These are phyloP conservation scores for Fusarium subtropicale DNA, from an alignment of 2,329 filamentous ascomycete species.

Conservation along the genomic window DNA sequence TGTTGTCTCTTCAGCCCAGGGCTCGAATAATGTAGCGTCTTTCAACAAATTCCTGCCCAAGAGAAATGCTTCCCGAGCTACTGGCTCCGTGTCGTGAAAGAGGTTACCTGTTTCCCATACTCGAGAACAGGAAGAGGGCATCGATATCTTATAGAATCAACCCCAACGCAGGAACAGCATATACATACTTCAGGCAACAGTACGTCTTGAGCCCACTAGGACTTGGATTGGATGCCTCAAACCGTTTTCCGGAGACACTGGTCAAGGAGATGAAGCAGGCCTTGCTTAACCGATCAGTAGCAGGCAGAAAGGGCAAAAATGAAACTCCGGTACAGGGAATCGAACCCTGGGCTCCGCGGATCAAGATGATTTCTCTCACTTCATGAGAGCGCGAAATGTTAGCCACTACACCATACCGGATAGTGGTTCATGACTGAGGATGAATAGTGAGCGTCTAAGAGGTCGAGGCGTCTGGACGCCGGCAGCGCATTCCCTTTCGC, in stretches of 20 bases:
- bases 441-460: not conserved
- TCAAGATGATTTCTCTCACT: conserved; percentile 1
- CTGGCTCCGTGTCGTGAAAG: not conserved
- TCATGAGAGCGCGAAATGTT: conserved; percentile 51
- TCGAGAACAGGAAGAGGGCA: not conserved
- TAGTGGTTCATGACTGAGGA: not conserved
- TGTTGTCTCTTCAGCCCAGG: not conserved
- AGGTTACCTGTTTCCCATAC: not conserved
- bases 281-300: too few species aligned
- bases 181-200: not conserved
- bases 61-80: too few species aligned
- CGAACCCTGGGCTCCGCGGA: conserved; percentile 9
- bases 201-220: not conserved
- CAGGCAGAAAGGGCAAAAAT: not conserved
- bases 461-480: not conserved
- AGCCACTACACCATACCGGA: conserved; percentile 52
- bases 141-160: not conserved
- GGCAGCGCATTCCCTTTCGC: too few species aligned
- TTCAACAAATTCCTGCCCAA: not conserved
- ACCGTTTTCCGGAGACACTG: not conserved
- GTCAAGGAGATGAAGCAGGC: not conserved
- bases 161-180: not conserved
- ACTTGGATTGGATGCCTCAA: not conserved
- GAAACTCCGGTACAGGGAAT: conserved; percentile 5
- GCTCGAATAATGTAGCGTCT: not conserved